These are phyloP conservation scores for Actinidia polygama DNA, from an alignment of 179 eudicot genomes.

Conservation along the genomic window DNA sequence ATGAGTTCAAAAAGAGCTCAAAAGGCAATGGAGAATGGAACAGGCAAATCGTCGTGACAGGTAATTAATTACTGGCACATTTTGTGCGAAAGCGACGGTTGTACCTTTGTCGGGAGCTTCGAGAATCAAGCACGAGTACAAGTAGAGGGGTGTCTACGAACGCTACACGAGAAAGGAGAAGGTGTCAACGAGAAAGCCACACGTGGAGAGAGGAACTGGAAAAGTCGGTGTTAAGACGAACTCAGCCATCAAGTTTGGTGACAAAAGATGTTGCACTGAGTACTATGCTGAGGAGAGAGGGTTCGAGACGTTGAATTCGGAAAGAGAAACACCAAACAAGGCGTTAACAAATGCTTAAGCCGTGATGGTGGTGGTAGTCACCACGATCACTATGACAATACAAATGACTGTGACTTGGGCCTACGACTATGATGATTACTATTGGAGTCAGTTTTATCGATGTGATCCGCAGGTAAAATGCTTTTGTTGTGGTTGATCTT, in stretches of 20 bases:
- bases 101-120: not conserved
- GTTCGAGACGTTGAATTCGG: not conserved
- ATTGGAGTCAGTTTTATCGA: not conserved
- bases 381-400: not conserved
- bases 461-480: too few species aligned
- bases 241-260: not conserved
- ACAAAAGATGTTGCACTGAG: not conserved
- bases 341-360: not conserved
- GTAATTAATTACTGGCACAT: too few species aligned
- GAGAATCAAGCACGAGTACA: not conserved
- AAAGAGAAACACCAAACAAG: not conserved
- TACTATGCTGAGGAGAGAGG: not conserved
- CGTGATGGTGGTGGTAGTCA: not conserved
- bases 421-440: not conserved
- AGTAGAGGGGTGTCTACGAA: not conserved
- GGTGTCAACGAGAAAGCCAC: not conserved
- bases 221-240: not conserved
- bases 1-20: too few species aligned
- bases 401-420: not conserved
- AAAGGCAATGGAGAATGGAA: too few species aligned
- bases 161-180: slow-evolving; percentile 2
- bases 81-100: too few species aligned
- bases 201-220: not conserved
- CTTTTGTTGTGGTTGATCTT: too few species aligned
- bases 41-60: too few species aligned